These are phyloP conservation scores for Chaetomium tenue DNA, from an alignment of 495 filamentous ascomycete genomes.

Conservation along the genomic window DNA sequence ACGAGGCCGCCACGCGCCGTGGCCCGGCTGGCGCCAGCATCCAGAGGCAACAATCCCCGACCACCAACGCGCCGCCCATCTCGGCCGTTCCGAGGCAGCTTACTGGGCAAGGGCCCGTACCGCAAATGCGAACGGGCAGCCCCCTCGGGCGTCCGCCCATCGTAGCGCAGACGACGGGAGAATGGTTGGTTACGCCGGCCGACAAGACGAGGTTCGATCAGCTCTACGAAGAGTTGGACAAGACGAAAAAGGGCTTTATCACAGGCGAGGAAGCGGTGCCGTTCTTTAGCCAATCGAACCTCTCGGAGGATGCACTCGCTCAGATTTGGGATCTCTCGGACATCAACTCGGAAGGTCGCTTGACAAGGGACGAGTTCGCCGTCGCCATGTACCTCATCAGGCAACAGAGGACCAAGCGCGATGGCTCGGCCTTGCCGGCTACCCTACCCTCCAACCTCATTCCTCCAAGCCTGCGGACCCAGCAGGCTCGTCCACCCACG, in stretches of 20 bases:
- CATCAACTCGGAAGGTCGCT: slow-evolving; percentile 82
- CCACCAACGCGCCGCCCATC: slow-evolving; percentile 36
- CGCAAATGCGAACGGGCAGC: slow-evolving; percentile 61
- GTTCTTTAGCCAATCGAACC: slow-evolving; percentile 88
- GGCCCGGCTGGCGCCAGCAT: slow-evolving; percentile 49
- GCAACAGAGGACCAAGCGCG: slow-evolving; percentile 73
- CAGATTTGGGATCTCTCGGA: slow-evolving; percentile 97
- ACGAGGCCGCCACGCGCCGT: slow-evolving; percentile 83
- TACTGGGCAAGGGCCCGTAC: slow-evolving; percentile 40
- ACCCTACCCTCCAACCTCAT: slow-evolving; percentile 75
- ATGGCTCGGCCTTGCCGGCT: slow-evolving; percentile 62
- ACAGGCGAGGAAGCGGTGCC: slow-evolving; percentile 91
- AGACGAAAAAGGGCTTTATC: slow-evolving; percentile 72
- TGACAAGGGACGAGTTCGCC: slow-evolving; percentile 88
- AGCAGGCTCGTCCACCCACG: slow-evolving; percentile 45
- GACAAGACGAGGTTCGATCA: slow-evolving; percentile 86
- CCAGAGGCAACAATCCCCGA: slow-evolving; percentile 40
- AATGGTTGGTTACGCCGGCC: slow-evolving; percentile 77
- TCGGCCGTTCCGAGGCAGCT: slow-evolving; percentile 49
- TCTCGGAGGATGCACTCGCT: slow-evolving; percentile 88
- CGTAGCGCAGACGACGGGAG: slow-evolving; percentile 62
- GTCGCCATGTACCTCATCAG: slow-evolving; percentile 97
- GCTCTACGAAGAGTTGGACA: slow-evolving; percentile 80
- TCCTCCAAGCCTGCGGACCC: slow-evolving; percentile 79
- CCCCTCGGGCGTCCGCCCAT: slow-evolving; percentile 64